Evolutionary conservation across 2,329 filamentous ascomycete genomes (phyloP), one percentile per base, ranked within the genome.

Genomic region (Aspergillus glaucus): DNA sequence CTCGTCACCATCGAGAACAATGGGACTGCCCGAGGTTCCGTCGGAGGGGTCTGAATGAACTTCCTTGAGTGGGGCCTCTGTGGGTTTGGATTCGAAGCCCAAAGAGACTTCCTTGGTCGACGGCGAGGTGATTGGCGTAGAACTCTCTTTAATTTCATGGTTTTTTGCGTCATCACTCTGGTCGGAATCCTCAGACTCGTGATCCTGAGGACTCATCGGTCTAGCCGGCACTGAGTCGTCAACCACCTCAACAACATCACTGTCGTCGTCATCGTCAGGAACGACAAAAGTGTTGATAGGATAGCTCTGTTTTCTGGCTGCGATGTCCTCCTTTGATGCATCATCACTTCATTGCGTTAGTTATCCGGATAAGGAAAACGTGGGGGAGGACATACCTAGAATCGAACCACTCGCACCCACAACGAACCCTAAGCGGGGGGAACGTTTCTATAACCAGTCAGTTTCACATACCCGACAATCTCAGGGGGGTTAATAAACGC

Each of bases 191-290:
- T 36, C 34, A 17, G 14, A 36, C 10, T 40, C 19, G 19, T 40
- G 4, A 2, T 40, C 10, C 37, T 40, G 17, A 6, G 10, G 15
- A 21, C 37, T 40, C 17, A 21, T 21, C 3, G 37, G 8, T 12
- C 10, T 40, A 19, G 37, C 9, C 15, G 37, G 17, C 15, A 17
- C 15, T 4, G 17, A 40, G 15, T 40, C 19, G 10, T 21, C 10
- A 22, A 21, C 28, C n/a, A 48, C 15, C 21, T 56, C 50, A 37
- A 57, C 60, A 4, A 57, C 46, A 44, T 65, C 60, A 40, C 66
- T 66, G 26, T 72, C 68, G 32, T 66, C 66, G 24, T 73, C 68
- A 22, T 68, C 67, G 14, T 71, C 69, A 12, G 71, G 69, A 6
- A 71, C 68, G 44, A 59, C 61, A 49, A 72, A 74, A 10, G 63